Base-by-base conservation (phyloP, 768 basidiomycete genomes). In the Rhodotorula kratochvilovae region DNA sequence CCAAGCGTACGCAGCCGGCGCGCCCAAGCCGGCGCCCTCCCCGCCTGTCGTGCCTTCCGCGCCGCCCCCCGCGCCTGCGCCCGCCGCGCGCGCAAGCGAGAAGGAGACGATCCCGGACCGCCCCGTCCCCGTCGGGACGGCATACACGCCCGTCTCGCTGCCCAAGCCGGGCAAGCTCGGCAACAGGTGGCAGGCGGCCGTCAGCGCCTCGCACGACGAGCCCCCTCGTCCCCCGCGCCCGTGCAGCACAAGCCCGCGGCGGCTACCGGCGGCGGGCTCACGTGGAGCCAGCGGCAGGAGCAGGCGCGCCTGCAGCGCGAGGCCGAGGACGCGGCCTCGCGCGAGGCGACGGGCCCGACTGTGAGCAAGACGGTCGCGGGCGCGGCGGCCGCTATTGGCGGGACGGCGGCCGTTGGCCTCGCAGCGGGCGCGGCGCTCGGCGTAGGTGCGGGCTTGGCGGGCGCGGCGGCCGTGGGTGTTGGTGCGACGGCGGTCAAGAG, bases 251-350 rank as follows among this genome's bases (percentile, higher is more conserved):
- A 93, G 92, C 1, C 94, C 93, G 94, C 89, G 86, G 69, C 90
- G 94, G 51, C 36, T 1, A 57, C 45, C 27, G 68, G 15, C 19
- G 61, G 82, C 31, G 86, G 84, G 1, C 80, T 95, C 71, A 95
- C 94, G 0, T 98, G 95, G 95, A 89, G 86, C 68, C 90, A 98
- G 79, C 85, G 94, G 31, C 94, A 97, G 78, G 92, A 90, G 0
- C 82, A 88, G n/a, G 89, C 92, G 2, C 94, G 93, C 83, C 88
- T 89, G 78, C 90, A 91, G 76, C 83, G 85, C 25, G 90, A 88
- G 74, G 91, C 90, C 74, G 93, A 86, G 83, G 81, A 82, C 55
- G 81, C 83, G 55, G 87, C 88, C 1, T 83, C 73, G 10, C 60
- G 62, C 23, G 71, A 75, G 4, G 73, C 76, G 25, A 46, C 35